Evolutionary conservation across 2,329 filamentous ascomycete species (phyloP).

Genomic region (Paecilomyces fulvus): DNA sequence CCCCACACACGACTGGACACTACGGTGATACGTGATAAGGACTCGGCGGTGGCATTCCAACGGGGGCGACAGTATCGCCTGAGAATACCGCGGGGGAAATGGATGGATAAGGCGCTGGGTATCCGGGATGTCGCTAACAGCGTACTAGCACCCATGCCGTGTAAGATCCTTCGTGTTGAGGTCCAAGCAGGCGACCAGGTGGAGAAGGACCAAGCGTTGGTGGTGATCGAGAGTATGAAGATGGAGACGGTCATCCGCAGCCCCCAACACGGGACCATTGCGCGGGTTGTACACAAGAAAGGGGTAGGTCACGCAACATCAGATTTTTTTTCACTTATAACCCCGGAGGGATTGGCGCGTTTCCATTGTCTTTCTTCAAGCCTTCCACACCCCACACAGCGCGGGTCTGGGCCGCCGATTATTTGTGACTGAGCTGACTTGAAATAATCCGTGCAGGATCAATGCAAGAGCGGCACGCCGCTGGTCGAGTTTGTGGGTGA

Average conservation of each 20-base stretch:
- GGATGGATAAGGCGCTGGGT: constrained; percentile 82
- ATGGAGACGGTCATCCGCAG: constrained; percentile 80
- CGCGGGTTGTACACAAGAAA: constrained; percentile 64
- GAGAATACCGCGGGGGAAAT: constrained; percentile 53
- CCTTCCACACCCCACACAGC: constrained; percentile 6
- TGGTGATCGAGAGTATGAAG: constrained; percentile 89
- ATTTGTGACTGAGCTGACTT: constrained; percentile 13
- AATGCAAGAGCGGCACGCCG: constrained; percentile 68
- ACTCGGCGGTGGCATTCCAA: constrained; percentile 66
- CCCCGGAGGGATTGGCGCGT: neutral
- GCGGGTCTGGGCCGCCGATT: neutral
- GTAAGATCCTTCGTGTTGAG: constrained; percentile 87
- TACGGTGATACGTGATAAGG: constrained; percentile 55
- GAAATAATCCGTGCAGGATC: constrained; percentile 46
- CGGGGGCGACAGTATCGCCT: constrained; percentile 52
- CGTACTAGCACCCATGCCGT: constrained; percentile 91
- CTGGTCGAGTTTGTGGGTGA: constrained; percentile 62
- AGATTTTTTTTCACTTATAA: constrained; percentile 4
- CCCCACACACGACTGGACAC: constrained; percentile 70
- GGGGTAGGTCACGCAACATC: constrained; percentile 52
- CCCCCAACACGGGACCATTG: constrained; percentile 62
- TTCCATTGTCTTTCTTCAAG: neutral
- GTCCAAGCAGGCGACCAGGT: constrained; percentile 74
- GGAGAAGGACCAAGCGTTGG: constrained; percentile 74
- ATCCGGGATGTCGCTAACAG: constrained; percentile 72